Evolutionary conservation across 495 filamentous ascomycete species (phyloP).

Genomic region (Annulohypoxylon nitens): DNA sequence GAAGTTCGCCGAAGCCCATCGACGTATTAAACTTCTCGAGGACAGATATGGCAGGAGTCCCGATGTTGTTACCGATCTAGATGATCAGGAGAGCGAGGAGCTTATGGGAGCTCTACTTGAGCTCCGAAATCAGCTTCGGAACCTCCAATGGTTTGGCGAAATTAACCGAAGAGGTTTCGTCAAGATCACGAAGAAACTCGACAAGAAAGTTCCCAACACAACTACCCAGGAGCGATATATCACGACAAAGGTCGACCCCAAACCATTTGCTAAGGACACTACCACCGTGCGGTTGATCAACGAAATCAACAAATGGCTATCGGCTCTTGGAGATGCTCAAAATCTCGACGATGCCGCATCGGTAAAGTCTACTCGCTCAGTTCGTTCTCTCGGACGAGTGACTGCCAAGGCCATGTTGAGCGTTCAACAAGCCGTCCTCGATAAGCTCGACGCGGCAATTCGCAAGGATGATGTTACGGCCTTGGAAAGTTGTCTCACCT

Average conservation of each 20-base stretch:
- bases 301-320: slow-evolving; percentile 91
- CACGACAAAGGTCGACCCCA: slow-evolving; percentile 85
- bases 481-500: slow-evolving; percentile 70
- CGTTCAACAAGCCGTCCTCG: slow-evolving; percentile 72
- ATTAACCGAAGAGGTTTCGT: slow-evolving; percentile 94
- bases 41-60: slow-evolving; percentile 79
- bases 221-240: slow-evolving; percentile 85
- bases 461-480: slow-evolving; percentile 76
- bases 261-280: slow-evolving; percentile 83
- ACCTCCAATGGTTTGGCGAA: slow-evolving; percentile 97
- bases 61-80: slow-evolving; percentile 63
- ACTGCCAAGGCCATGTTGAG: slow-evolving; percentile 78
- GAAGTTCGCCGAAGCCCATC: slow-evolving; percentile 84
- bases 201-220: slow-evolving; percentile 84
- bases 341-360: slow-evolving; percentile 77
- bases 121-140: slow-evolving; percentile 84
- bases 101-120: slow-evolving; percentile 90
- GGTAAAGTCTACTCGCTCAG: slow-evolving; percentile 67
- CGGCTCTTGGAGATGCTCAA: slow-evolving; percentile 79
- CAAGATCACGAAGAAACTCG: slow-evolving; percentile 98
- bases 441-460: slow-evolving; percentile 82
- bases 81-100: slow-evolving; percentile 86
- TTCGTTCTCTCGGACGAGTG: slow-evolving; percentile 76
- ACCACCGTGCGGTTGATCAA: slow-evolving; percentile 74
- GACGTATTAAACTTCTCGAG: slow-evolving; percentile 85